Conservation (phyloP, 2,329 filamentous ascomycete genomes). For the Ophiocordyceps robertsii region DNA sequence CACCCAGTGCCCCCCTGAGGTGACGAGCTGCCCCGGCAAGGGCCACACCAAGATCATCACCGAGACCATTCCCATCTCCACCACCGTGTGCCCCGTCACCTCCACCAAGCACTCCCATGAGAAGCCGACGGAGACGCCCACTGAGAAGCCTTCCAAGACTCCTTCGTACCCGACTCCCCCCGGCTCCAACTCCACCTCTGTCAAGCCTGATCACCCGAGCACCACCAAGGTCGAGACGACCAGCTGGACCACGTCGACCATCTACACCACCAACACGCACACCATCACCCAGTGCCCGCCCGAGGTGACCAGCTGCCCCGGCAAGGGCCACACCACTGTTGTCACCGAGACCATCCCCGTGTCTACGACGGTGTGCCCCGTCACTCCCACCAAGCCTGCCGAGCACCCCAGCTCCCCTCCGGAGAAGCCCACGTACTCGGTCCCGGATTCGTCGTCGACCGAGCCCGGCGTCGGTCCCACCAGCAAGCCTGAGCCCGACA, state of each 20-base stretch:
- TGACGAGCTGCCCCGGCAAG: constrained; percentile 16
- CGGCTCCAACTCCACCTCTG: constrained; percentile 11
- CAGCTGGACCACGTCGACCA: constrained; percentile 16
- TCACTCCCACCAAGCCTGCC: not conserved
- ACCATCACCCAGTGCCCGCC: constrained; percentile 11
- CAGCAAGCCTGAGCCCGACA: not conserved
- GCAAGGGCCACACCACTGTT: not conserved
- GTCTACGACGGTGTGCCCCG: constrained; percentile 26
- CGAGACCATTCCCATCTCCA: constrained; percentile 20
- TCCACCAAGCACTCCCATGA: not conserved
- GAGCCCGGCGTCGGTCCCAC: not conserved
- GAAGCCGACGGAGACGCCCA: not conserved
- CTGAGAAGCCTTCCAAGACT: not conserved
- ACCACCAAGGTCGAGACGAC: constrained; percentile 2
- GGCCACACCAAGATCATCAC: constrained; percentile 11
- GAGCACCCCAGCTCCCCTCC: not conserved
- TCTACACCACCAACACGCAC: constrained; percentile 14
- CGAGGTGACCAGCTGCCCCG: constrained; percentile 12
- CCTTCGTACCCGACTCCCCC: not conserved
- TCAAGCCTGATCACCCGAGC: not conserved
- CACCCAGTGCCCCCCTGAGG: constrained; percentile 13
- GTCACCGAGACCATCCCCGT: constrained; percentile 15
- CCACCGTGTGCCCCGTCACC: constrained; percentile 22
- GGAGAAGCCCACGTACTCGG: not conserved
- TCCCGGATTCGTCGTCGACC: too few species aligned